Base-by-base conservation (phyloP, 305 asterid genomes). In the Solanum hybrid region DNA sequence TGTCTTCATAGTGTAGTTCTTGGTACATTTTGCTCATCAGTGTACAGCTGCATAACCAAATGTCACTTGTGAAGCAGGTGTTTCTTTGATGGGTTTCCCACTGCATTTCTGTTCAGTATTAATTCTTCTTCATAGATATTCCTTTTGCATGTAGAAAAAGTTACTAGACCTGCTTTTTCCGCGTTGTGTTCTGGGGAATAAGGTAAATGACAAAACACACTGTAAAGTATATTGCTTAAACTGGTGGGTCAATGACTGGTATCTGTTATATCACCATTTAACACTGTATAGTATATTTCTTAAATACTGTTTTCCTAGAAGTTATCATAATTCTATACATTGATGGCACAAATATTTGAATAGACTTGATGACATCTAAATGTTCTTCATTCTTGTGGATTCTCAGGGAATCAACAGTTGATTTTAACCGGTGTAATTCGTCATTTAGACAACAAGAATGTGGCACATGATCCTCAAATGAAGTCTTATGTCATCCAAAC, bases 401-500 rank as follows among this genome's bases (percentile, higher is more conserved):
- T 93, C 92, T 89, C 93, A 97, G 99, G 98, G 89, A 88, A 93
- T 89, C 96, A 94, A 86, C 97, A 95, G 89, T 90, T 95, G 40
- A 94, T 97, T 85, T 91, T 97, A 92, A 95, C 98, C 42, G 94
- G 97, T 42, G 96, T 97, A 88, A 95, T 97, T 92, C 97, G 97
- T 79, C 99, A 97, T 94, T 90, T 97, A 89, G 99, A 97, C 93
- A 96, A 96, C 97, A 97, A 97, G 92, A 97, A 96, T 90, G 94
- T 97, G 78, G 92, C 93, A 24, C 96, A 94, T 86, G 99, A 97
- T 92, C 94, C 98, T 31, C 94, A 94, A 90, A 91, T 93, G 86
- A 97, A 96, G 91, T 95, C 98, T 82, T 92, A 90, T 89, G 96
- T 95, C 88, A 92, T 95, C 89, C 95, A 92, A 91, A 96, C 98